phyloP scores from a whole-genome alignment of 1,284 basidiomycete species.

The Sanghuangporus baumii region DNA sequence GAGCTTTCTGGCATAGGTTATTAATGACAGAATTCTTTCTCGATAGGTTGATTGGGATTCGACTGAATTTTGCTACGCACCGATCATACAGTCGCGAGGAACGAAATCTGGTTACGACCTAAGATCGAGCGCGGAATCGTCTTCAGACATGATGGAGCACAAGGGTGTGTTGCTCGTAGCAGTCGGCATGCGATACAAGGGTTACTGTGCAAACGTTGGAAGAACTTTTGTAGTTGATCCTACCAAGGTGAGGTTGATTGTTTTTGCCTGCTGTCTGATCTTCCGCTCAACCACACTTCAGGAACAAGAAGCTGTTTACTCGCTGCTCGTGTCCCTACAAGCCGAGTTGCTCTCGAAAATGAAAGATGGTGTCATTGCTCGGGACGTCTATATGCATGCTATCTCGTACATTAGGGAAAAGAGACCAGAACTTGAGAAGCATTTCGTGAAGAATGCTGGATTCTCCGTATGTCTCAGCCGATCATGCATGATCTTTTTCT shows the following conservation, averaged over 20 bases:
- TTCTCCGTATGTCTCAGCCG: constrained; percentile 61
- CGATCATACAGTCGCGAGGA: constrained; percentile 92
- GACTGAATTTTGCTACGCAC: constrained; percentile 91
- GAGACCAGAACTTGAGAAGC: constrained; percentile 75
- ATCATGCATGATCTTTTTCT: not conserved
- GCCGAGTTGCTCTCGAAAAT: constrained; percentile 71
- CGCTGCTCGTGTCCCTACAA: constrained; percentile 75
- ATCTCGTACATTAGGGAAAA: constrained; percentile 71
- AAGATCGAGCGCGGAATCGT: constrained; percentile 81
- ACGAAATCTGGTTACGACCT: constrained; percentile 82
- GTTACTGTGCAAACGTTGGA: constrained; percentile 89
- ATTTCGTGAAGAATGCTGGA: constrained; percentile 88
- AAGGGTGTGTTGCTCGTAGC: constrained; percentile 88
- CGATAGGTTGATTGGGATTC: constrained; percentile 78
- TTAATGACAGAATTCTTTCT: constrained; percentile 9
- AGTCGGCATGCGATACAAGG: constrained; percentile 89
- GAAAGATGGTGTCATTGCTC: constrained; percentile 74
- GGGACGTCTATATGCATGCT: constrained; percentile 80
- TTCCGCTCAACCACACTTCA: constrained; percentile 28
- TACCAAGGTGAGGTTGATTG: constrained; percentile 53
- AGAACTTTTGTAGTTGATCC: constrained; percentile 96
- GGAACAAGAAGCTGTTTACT: constrained; percentile 89
- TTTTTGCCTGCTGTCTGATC: constrained; percentile 3
- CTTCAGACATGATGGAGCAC: constrained; percentile 78
- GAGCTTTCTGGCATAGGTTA: constrained; percentile 6